Evolutionary conservation across 257 asterid species (phyloP), one percentile per base, ranked within the genome.

Genomic region (Cinchona pubescens): DNA sequence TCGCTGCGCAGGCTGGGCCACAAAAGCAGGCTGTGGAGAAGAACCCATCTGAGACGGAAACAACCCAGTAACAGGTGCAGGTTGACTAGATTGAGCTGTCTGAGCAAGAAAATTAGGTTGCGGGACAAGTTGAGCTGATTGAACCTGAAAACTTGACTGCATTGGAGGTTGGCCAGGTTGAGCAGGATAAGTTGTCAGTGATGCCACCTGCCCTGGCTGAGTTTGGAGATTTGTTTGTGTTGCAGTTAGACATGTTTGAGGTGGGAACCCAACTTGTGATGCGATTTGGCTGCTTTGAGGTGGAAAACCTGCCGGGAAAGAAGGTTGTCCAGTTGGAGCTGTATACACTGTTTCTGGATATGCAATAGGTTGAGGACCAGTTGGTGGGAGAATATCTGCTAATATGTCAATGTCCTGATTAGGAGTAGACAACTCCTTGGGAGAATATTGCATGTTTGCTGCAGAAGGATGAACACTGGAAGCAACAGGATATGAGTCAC

Each of bases 341-440:
- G 81, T 80, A 85, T 81, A 80, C 48, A 78, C 83, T 66, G 74
- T 58, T 80, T 79, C 88, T 75, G 92, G 10, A 75, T 58, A 74
- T 75, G 66, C 84, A 74, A 70, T 70, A 58, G 82, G 78, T 34
- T 86, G 83, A 62, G 87, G 83, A 74, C 82, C 90, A 56, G 97
- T 82, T 21, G 91, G 93, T 18, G 96, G 99, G 69, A 95, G 96
- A 82, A 95, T 92, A 82, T 91, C 97, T 1, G 96, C 99, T 84
- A 95, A 88, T 80, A 95, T 88, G 83, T 95, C 98, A 78, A 89
- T 51, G 53, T 90, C 92, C 18, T 78, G 85, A 82, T 55, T 70
- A 48, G 84, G 66, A 46, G 84, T 75, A 53, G 97, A 80, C 14
- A 82, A 70, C 76, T 88, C 92, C 67, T 83, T 92, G 61, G 87